Evolutionary conservation across 768 basidiomycete species (phyloP).

Genomic region (Pisolithus microcarpus): DNA sequence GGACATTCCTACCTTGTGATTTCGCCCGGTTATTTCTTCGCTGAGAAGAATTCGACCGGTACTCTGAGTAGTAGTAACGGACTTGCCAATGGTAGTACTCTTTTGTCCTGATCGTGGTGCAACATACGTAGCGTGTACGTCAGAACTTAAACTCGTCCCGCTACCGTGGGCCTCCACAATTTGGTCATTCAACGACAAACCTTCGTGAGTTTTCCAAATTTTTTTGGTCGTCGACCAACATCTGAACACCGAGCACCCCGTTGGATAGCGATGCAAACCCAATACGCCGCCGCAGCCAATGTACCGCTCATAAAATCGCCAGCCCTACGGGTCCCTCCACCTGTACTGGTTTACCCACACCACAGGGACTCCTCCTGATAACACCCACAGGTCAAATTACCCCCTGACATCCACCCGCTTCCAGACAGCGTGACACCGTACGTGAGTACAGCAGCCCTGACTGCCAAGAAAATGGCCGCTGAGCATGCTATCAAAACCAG

Average conservation of each 20-base stretch:
- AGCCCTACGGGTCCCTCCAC: conserved; percentile 76
- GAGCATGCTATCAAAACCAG: conserved; percentile 33
- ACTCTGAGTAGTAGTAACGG: no score
- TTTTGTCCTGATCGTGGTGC: no score
- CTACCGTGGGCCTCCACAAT: no score
- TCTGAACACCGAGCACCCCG: background rate
- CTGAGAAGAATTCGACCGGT: no score
- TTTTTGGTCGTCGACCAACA: background rate
- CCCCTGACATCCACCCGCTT: conserved; percentile 89
- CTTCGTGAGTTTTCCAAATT: background rate
- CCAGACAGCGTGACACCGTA: conserved; percentile 88
- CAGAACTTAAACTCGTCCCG: no score
- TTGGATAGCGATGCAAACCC: conserved; percentile 37
- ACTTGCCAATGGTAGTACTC: no score
- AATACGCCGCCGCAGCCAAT: conserved; percentile 67
- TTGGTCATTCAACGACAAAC: no score
- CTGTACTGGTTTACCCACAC: conserved; percentile 38
- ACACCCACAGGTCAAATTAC: conserved; percentile 61
- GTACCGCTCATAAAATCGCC: conserved; percentile 92
- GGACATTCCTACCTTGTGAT: no score
- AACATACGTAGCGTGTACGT: no score
- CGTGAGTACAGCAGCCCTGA: conserved; percentile 37
- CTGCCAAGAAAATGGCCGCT: no score
- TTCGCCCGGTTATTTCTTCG: no score
- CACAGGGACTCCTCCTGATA: no score